A percentile compares a stretch with the other conserved stretches of the same genome.
phyloP scores from a whole-genome alignment of 2,329 filamentous ascomycete genomes.

The Penicillium sp. region DNA sequence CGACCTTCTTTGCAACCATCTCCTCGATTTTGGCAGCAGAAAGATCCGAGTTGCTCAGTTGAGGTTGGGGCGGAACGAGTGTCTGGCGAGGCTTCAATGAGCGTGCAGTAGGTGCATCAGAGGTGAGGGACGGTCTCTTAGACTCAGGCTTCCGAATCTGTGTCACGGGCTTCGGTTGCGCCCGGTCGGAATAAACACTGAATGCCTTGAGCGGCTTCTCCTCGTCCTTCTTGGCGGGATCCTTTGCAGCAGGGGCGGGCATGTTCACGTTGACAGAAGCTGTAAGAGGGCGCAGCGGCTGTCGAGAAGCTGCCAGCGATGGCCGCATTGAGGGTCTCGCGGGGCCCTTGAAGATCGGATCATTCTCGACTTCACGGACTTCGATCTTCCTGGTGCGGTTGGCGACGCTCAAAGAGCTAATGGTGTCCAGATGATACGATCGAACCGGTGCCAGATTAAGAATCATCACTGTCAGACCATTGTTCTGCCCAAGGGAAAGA shows the following conservation, averaged over 20 bases:
- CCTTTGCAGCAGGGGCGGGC: constrained; percentile 53
- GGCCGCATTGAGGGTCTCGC: constrained; percentile 53
- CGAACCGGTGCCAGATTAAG: constrained; percentile 88
- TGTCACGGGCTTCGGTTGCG: constrained; percentile 43
- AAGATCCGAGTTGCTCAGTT: constrained; percentile 51
- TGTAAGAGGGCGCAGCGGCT: constrained; percentile 75
- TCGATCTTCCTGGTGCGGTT: constrained; percentile 96
- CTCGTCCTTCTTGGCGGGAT: constrained; percentile 53
- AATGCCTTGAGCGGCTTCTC: constrained; percentile 79
- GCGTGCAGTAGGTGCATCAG: constrained; percentile 37
- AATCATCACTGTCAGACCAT: constrained; percentile 94
- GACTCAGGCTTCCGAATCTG: constrained; percentile 41
- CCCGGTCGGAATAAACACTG: constrained; percentile 77
- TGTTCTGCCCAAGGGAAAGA: constrained; percentile 86
- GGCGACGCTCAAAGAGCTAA: constrained; percentile 91
- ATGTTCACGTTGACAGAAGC: constrained; percentile 72
- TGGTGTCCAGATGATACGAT: constrained; percentile 88
- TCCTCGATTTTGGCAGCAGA: constrained; percentile 79
- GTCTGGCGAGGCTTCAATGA: constrained; percentile 50
- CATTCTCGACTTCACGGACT: constrained; percentile 91
- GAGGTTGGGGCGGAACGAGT: constrained; percentile 26
- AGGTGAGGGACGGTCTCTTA: constrained; percentile 45
- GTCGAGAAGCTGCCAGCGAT: constrained; percentile 55
- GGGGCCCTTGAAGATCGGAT: constrained; percentile 79
- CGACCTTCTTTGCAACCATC: constrained; percentile 87